phyloP scores from a whole-genome alignment of 139 green algal species.

The Zygnema circumcarinatum region DNA sequence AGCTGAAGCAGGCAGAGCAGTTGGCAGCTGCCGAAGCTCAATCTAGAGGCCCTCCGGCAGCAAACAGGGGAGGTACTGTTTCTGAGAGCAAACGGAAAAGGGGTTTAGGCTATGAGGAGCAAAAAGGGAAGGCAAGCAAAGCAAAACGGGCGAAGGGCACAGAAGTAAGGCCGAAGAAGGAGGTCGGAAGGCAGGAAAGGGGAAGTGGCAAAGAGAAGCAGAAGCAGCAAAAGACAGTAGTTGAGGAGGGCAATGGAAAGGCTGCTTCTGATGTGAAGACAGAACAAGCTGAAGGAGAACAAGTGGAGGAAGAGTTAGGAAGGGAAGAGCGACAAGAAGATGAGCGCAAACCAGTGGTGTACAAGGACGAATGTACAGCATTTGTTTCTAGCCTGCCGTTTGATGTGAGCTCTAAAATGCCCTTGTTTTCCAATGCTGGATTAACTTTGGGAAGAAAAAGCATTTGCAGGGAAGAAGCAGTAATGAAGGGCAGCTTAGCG shows the following conservation, averaged over 20 bases:
- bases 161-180: not conserved
- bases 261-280: not conserved
- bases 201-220: constrained; percentile 7
- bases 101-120: not conserved
- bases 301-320: not conserved
- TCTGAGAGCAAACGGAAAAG: not conserved
- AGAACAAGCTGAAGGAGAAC: constrained; percentile 12
- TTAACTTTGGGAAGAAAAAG: too few relatives aligned
- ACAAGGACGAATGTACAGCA: constrained; percentile 56
- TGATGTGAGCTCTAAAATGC: too few relatives aligned
- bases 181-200: not conserved
- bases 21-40: not conserved
- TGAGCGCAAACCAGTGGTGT: constrained; percentile 35
- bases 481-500: too few relatives aligned
- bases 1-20: not conserved
- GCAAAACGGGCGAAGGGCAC: not conserved
- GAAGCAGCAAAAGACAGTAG: not conserved
- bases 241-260: not conserved
- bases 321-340: constrained; percentile 38
- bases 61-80: constrained; percentile 31
- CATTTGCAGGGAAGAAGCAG: too few relatives aligned
- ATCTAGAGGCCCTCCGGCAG: not conserved
- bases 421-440: too few relatives aligned
- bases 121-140: not conserved
- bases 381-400: constrained; percentile 67